Conservation (phyloP, 2,329 filamentous ascomycete species). For the Beauveria australis region DNA sequence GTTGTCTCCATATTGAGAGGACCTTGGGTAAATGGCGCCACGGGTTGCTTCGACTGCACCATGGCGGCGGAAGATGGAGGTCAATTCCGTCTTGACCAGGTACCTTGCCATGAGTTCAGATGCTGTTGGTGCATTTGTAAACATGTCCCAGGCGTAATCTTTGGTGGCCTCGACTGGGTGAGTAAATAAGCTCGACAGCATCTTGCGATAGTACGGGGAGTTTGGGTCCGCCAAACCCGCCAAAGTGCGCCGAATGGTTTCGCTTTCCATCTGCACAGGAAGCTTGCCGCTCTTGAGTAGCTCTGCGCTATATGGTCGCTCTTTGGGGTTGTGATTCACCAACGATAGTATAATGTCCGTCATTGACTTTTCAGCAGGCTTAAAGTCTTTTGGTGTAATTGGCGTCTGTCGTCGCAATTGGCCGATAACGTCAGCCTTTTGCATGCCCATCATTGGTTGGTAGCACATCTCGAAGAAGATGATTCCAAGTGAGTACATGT, state of each 20-base stretch:
- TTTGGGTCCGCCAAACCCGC: constrained; percentile 72
- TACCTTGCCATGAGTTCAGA: constrained; percentile 62
- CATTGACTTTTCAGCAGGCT: constrained; percentile 61
- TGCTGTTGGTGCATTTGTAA: constrained; percentile 42
- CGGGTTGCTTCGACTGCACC: constrained; percentile 77
- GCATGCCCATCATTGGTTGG: constrained; percentile 56
- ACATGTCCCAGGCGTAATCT: constrained; percentile 72
- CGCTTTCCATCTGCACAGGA: constrained; percentile 86
- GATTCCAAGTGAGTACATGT: constrained; percentile 96
- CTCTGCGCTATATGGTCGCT: constrained; percentile 74
- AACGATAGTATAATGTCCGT: constrained; percentile 71
- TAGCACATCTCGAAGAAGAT: constrained; percentile 99
- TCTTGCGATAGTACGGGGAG: constrained; percentile 83
- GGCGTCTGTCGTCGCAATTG: constrained; percentile 61
- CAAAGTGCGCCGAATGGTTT: constrained; percentile 76
- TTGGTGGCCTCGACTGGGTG: constrained; percentile 70
- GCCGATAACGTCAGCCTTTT: constrained; percentile 56
- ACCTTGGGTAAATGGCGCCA: constrained; percentile 72
- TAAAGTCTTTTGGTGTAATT: constrained; percentile 65
- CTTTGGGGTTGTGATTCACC: constrained; percentile 71
- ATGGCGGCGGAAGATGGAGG: constrained; percentile 76
- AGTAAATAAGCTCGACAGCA: constrained; percentile 77
- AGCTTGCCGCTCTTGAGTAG: constrained; percentile 79
- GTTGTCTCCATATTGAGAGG: constrained; percentile 64
- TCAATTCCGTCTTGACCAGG: constrained; percentile 65